These are phyloP conservation scores for Mycena venus DNA, from an alignment of 768 basidiomycete genomes.

Conservation along the genomic window DNA sequence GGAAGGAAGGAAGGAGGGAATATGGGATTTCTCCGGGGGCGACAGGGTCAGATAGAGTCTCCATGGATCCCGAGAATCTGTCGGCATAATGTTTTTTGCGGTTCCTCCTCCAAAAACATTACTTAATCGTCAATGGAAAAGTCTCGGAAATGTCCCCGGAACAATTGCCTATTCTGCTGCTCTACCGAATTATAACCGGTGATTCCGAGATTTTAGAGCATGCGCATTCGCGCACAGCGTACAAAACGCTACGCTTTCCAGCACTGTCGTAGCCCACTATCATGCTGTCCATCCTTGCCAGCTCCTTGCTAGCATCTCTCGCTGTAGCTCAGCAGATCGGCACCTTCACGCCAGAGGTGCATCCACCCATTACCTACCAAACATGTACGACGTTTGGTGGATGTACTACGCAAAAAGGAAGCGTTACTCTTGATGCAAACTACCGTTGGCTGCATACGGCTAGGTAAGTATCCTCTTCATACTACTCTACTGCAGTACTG, in stretches of 20 bases:
- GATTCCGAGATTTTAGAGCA: constrained; percentile 16
- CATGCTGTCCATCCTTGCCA: constrained; percentile 25
- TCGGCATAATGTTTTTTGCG: constrained; percentile 8
- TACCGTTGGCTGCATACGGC: constrained; percentile 52
- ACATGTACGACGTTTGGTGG: constrained; percentile 42
- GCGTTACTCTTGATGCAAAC: constrained; percentile 53
- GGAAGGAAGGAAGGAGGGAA: too few species aligned
- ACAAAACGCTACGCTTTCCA: constrained; percentile 21
- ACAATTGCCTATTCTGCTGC: constrained; percentile 19
- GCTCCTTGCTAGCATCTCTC: constrained; percentile 23
- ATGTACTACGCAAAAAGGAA: constrained; percentile 38
- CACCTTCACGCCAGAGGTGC: constrained; percentile 50
- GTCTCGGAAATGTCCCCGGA: constrained; percentile 21
- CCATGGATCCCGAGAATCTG: constrained; percentile 11
- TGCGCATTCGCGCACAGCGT: constrained; percentile 17
- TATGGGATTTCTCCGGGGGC: constrained; percentile 17
- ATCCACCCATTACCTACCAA: constrained; percentile 49
- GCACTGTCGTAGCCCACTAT: constrained; percentile 12
- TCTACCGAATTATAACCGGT: constrained; percentile 21
- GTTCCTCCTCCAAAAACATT: constrained; percentile 14
- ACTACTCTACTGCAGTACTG: constrained; percentile 5
- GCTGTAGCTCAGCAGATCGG: constrained; percentile 51
- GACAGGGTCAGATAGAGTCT: constrained; percentile 13
- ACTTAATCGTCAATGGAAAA: constrained; percentile 19
- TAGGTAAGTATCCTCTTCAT: constrained; percentile 28